Conservation (phyloP, 805 yeast genomes). For the Pichia gijzeniarum region DNA sequence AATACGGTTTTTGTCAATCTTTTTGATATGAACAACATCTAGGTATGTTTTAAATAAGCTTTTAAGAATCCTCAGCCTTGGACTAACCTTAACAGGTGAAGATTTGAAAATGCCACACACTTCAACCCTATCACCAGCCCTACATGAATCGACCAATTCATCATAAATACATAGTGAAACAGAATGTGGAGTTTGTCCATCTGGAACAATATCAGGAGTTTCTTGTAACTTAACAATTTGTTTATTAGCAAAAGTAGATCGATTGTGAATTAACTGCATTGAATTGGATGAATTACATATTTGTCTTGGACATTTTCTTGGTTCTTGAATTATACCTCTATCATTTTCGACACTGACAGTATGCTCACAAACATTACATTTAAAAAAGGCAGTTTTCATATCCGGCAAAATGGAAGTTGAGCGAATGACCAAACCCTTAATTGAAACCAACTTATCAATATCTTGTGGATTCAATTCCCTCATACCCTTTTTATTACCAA, state of each 20-base stretch:
- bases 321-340: constrained; percentile 91
- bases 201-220: constrained; percentile 78
- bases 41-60: constrained; percentile 85
- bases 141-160: constrained; percentile 86
- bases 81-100: constrained; percentile 81
- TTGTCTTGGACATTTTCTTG: constrained; percentile 85
- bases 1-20: constrained; percentile 73
- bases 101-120: constrained; percentile 94
- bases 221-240: constrained; percentile 93
- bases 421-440: constrained; percentile 86
- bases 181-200: constrained; percentile 97
- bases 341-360: constrained; percentile 88
- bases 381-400: constrained; percentile 95
- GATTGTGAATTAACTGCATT: constrained; percentile 85
- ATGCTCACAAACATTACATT: constrained; percentile 92
- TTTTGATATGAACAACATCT: constrained; percentile 89
- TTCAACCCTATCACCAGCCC: constrained; percentile 96
- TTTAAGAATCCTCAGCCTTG: constrained; percentile 78
- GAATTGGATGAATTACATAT: constrained; percentile 78
- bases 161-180: constrained; percentile 91
- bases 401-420: constrained; percentile 92
- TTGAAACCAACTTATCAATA: constrained; percentile 84
- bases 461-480: constrained; percentile 91
- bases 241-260: constrained; percentile 90
- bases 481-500: constrained; percentile 71